Evolutionary conservation across 2,329 filamentous ascomycete genomes (phyloP), one percentile per base, ranked within the genome.

Genomic region (Sporothrix mexicana): DNA sequence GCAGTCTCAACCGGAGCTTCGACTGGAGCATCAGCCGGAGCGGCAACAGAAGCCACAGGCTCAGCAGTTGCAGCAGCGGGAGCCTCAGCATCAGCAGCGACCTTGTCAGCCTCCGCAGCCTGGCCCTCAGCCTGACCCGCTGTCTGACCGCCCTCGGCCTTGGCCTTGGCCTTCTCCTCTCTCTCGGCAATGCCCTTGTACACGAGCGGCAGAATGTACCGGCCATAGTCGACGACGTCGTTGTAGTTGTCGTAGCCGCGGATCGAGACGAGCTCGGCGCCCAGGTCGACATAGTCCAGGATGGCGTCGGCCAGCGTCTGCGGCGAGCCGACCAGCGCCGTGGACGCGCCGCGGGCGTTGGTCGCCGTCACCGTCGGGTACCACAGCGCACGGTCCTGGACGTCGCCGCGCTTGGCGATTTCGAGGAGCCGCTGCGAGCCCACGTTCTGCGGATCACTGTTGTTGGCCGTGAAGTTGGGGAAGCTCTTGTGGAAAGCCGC

Each of bases 331-430:
- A 89, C 88, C 49, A 90, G 79, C 0, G 88, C 88, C 0, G 88
- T 90, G 0, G 87, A 88, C 0, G 88, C 88, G 0, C 88, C 88
- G 0, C 86, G 82, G 0, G 88, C 88, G 77, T 87, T 87, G 0
- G 88, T 90, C 1, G 88, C 88, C 1, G 87, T 88, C 4, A 90
- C 88, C 0, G 88, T 90, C 0, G 88, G 87, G 78, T 89, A 90
- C 88, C 88, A 90, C n/a, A 90, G 79, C 0, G 86, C 87, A 20
- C 87, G 85, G 77, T 90, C 88, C 75, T 90, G 88, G 1, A 90
- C 85, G 76, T 89, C 87, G 0, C 86, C 86, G 2, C 81, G 80
- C 64, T 82, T 80, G 41, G 88, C 88, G 75, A 90, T 89, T 9
- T 88, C 87, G 0, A 90, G 82, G 62, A 90, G 78, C 0, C 88